Conservation (phyloP, 768 basidiomycete species). For the Suillus hirtellus region DNA sequence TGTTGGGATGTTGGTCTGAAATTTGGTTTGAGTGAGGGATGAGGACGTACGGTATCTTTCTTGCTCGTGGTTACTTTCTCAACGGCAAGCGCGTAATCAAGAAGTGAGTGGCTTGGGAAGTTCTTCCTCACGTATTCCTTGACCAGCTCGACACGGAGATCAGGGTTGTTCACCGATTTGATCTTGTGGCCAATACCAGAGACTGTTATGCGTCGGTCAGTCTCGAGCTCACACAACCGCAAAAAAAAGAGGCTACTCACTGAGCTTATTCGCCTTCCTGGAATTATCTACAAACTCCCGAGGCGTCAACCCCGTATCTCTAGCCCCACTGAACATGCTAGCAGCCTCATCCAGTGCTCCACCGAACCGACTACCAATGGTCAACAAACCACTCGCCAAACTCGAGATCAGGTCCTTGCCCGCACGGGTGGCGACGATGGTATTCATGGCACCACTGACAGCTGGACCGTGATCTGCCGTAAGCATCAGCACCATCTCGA, state of each 20-base stretch:
- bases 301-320: slow-evolving; percentile 91
- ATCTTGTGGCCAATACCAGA: slow-evolving; percentile 99
- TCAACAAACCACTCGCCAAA: slow-evolving; percentile 95
- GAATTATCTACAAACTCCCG: slow-evolving; percentile 96
- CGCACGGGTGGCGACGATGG: slow-evolving; percentile 98
- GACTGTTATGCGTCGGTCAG: slow-evolving; percentile 44
- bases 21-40: too few relatives aligned
- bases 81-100: slow-evolving; percentile 94
- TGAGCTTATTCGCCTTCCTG: slow-evolving; percentile 92
- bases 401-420: slow-evolving; percentile 99
- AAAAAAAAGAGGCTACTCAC: slow-evolving; percentile 43
- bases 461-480: slow-evolving; percentile 98
- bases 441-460: slow-evolving; percentile 99
- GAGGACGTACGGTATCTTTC: slow-evolving; percentile 78
- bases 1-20: slow-evolving; percentile 21
- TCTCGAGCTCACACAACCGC: not conserved
- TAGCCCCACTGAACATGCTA: slow-evolving; percentile 89
- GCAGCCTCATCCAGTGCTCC: slow-evolving; percentile 99
- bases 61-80: slow-evolving; percentile 98
- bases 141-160: slow-evolving; percentile 88
- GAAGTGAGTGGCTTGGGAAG: slow-evolving; percentile 92
- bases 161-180: slow-evolving; percentile 97
- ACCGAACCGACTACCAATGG: slow-evolving; percentile 97
- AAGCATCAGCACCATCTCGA: slow-evolving; percentile 99
- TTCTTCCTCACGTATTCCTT: slow-evolving; percentile 95